A percentile compares a stretch with the other conserved stretches of the same genome.
Evolutionary conservation across 2,329 filamentous ascomycete species (phyloP).

Genomic region (Scorias spongiosa): DNA sequence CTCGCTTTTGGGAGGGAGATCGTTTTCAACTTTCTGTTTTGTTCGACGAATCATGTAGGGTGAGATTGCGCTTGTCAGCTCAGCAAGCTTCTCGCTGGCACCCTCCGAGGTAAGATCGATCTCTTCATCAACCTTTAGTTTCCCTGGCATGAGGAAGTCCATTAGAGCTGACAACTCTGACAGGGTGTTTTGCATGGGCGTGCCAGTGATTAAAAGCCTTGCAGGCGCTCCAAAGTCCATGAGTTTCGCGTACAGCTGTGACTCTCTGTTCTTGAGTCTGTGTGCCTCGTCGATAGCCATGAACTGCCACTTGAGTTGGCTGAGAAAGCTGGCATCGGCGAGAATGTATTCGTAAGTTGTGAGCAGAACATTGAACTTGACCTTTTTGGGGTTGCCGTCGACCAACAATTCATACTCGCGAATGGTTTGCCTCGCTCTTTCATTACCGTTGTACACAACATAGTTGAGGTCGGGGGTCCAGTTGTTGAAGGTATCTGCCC

Average conservation of each 20-base stretch:
- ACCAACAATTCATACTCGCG: conserved; percentile 78
- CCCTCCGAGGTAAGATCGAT: conserved; percentile 66
- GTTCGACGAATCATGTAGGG: conserved; percentile 92
- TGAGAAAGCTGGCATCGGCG: conserved; percentile 67
- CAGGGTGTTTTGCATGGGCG: conserved; percentile 92
- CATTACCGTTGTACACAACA: conserved; percentile 87
- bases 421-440: conserved; percentile 72
- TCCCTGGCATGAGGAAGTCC: conserved; percentile 93
- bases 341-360: conserved; percentile 97
- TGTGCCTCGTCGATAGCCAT: conserved; percentile 94
- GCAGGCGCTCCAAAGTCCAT: conserved; percentile 76
- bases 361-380: conserved; percentile 93
- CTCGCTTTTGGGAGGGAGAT: conserved; percentile 90
- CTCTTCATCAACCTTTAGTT: conserved; percentile 79
- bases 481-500: conserved; percentile 93
- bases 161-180: conserved; percentile 83
- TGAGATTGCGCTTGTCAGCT: conserved; percentile 72
- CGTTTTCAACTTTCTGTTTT: conserved; percentile 94
- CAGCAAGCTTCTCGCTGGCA: conserved; percentile 73
- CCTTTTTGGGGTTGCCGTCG: conserved; percentile 71
- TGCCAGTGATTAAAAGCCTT: conserved; percentile 87
- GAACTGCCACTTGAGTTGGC: conserved; percentile 92
- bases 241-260: conserved; percentile 76
- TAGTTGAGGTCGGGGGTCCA: conserved; percentile 97
- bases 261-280: conserved; percentile 89